A percentile compares a stretch with the other conserved stretches of the same genome.
Evolutionary conservation across 2,329 filamentous ascomycete genomes (phyloP).

Genomic region (Microsporum ferrugineum): DNA sequence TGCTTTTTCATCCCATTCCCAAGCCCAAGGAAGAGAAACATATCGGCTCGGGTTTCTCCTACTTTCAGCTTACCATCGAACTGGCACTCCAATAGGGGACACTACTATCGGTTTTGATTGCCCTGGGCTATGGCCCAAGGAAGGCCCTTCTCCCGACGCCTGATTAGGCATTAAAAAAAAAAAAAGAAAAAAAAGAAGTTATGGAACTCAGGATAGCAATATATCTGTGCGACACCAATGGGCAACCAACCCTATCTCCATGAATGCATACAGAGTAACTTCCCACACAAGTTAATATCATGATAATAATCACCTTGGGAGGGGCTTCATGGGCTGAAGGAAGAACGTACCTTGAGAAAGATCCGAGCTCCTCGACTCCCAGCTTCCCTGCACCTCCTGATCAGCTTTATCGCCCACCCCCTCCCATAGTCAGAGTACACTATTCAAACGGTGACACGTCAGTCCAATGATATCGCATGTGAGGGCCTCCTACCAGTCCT

Average conservation of each 20-base stretch:
- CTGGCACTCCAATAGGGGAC: neutral
- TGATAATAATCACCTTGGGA: neutral
- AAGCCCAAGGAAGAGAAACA: neutral
- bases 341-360: neutral
- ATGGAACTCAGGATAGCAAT: neutral
- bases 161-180: neutral
- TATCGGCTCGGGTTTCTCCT: constrained; percentile 1
- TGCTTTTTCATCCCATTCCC: neutral
- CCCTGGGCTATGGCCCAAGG: neutral
- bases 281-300: no score
- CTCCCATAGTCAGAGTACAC: neutral
- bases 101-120: neutral
- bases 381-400: neutral
- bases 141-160: neutral
- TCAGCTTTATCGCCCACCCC: neutral
- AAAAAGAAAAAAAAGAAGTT: neutral
- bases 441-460: constrained; percentile 5
- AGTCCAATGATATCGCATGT: constrained; percentile 1
- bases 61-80: neutral
- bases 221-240: neutral
- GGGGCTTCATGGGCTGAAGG: neutral
- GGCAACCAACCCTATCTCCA: neutral
- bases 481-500: neutral
- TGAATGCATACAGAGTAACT: neutral
- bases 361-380: neutral